Percentiles rank a stretch among this genome's conserved stretches.
Conservation (phyloP, 2,329 filamentous ascomycete genomes). For the Westerdykella aurantiaca region DNA sequence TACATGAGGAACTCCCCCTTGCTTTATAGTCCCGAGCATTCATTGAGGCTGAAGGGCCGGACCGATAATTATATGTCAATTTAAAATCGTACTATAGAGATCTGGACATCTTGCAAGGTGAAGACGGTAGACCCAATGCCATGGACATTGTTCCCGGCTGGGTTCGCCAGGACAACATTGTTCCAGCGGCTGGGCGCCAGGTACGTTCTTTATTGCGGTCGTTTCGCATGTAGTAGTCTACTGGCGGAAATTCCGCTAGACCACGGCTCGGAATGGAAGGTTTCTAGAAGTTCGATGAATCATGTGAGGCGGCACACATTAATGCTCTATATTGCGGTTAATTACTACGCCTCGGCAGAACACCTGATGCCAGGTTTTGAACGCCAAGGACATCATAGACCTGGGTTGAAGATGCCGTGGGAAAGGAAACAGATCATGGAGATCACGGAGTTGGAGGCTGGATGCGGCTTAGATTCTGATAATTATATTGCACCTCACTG, state of each 20-base stretch:
- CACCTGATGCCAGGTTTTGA: slow-evolving; percentile 8
- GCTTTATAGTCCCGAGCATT: slow-evolving; percentile 2
- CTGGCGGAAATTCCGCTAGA: not conserved
- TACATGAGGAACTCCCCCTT: not conserved
- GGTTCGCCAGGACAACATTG: not conserved
- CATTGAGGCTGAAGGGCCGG: slow-evolving; percentile 1
- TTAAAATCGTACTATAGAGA: slow-evolving; percentile 8
- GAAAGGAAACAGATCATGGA: not conserved
- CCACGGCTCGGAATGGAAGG: slow-evolving; percentile 8
- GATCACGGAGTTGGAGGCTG: not conserved
- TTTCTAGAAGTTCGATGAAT: slow-evolving; percentile 6
- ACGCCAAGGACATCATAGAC: not conserved
- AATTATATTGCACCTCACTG: not conserved
- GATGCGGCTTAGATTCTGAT: not conserved
- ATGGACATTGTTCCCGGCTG: slow-evolving; percentile 1
- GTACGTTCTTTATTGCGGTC: not conserved
- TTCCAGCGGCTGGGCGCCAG: slow-evolving; percentile 1
- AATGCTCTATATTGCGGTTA: slow-evolving; percentile 15
- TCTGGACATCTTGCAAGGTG: slow-evolving; percentile 6
- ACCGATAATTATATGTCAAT: slow-evolving; percentile 3
- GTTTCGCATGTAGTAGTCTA: not conserved
- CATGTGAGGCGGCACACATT: slow-evolving; percentile 10
- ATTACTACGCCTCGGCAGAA: slow-evolving; percentile 6
- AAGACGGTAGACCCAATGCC: slow-evolving; percentile 4
- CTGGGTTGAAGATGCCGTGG: not conserved